A percentile compares a stretch with the other conserved stretches of the same genome.
Conservation (phyloP, 768 basidiomycete genomes). For the Lactarius sp. region DNA sequence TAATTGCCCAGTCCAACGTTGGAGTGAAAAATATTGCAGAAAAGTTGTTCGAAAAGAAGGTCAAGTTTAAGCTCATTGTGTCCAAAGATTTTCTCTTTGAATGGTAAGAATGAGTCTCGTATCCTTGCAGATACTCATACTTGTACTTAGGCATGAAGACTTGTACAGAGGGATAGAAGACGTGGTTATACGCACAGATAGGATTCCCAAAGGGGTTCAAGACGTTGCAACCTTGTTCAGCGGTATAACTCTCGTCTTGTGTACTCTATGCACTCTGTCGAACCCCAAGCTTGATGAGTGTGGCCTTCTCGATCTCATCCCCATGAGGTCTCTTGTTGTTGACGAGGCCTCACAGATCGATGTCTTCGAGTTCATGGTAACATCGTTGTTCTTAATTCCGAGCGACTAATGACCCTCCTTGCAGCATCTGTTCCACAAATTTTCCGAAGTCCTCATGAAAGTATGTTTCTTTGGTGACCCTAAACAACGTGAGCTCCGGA, state of each 20-base stretch:
- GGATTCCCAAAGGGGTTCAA: constrained; percentile 32
- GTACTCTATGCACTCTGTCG: constrained; percentile 48
- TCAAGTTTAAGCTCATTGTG: constrained; percentile 53
- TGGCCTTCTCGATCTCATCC: constrained; percentile 36
- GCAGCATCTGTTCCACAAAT: constrained; percentile 44
- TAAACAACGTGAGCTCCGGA: constrained; percentile 40
- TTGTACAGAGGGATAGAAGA: constrained; percentile 37
- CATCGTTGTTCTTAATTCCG: neutral
- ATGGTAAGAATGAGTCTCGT: constrained; percentile 26
- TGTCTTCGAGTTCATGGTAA: constrained; percentile 45
- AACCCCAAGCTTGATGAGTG: constrained; percentile 38
- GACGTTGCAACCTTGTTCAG: constrained; percentile 31
- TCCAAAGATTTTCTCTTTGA: constrained; percentile 31
- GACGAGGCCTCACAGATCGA: constrained; percentile 54
- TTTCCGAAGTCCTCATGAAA: constrained; percentile 36
- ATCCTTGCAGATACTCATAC: neutral
- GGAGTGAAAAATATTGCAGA: constrained; percentile 84
- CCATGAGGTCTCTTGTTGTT: constrained; percentile 43
- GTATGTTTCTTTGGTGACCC: constrained; percentile 53
- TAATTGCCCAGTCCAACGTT: constrained; percentile 77
- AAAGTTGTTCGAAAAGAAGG: constrained; percentile 49
- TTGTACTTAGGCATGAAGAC: constrained; percentile 45
- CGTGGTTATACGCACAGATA: constrained; percentile 39
- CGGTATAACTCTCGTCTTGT: constrained; percentile 38
- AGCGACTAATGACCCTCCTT: neutral